Conservation (phyloP, 192 early-diverging fungal species). For the Gaertneriomyces sp. region DNA sequence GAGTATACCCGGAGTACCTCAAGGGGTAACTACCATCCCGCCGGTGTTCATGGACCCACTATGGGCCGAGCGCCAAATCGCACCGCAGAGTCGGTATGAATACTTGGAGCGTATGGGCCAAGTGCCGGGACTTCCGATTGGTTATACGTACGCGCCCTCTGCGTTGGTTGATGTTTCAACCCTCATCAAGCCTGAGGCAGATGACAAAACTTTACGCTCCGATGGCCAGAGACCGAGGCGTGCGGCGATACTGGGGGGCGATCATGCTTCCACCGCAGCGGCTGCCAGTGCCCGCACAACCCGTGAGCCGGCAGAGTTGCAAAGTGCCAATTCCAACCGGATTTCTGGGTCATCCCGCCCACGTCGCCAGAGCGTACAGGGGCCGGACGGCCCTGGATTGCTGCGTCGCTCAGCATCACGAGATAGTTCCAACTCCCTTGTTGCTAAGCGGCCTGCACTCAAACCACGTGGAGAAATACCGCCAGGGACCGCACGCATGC, state of each 20-base stretch:
- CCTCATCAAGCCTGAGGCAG: background rate
- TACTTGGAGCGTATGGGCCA: constrained; percentile 41
- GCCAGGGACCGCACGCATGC: constrained; percentile 25
- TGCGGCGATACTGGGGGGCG: background rate
- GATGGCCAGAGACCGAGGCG: background rate
- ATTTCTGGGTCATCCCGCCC: background rate
- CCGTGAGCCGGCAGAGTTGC: background rate
- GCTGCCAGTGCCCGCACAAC: background rate
- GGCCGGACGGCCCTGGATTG: background rate
- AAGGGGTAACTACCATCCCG: constrained; percentile 49
- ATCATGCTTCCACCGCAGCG: background rate
- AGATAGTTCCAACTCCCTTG: background rate
- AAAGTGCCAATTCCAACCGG: background rate
- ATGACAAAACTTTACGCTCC: background rate
- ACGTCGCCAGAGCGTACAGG: background rate
- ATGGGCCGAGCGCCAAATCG: constrained; percentile 46
- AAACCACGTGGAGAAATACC: constrained; percentile 20
- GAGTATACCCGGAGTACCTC: constrained; percentile 53
- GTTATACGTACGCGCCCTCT: constrained; percentile 48
- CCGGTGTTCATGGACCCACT: constrained; percentile 51
- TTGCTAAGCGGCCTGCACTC: background rate
- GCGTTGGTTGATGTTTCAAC: constrained; percentile 36
- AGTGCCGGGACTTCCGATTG: constrained; percentile 48
- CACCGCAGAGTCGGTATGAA: constrained; percentile 46
- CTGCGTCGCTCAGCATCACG: background rate